These are phyloP conservation scores for Fusarium nurragi DNA, from an alignment of 2,329 filamentous ascomycete genomes.

Conservation along the genomic window DNA sequence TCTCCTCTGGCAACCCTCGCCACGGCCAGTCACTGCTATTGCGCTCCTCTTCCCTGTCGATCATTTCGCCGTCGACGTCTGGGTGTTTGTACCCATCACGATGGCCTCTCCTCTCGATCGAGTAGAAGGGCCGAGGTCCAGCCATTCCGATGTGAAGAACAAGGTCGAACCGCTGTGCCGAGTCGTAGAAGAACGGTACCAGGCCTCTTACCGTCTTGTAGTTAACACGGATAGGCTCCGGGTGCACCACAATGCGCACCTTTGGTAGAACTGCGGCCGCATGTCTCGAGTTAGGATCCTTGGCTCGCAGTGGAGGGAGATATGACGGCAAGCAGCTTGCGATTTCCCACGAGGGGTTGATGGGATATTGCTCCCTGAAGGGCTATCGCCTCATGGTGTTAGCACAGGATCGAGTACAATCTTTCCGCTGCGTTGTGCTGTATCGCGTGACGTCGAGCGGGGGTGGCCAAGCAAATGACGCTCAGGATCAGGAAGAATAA, in stretches of 20 bases:
- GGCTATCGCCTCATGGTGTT: constrained; percentile 61
- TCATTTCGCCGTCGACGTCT: constrained; percentile 73
- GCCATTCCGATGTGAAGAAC: constrained; percentile 86
- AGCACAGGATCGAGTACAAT: constrained; percentile 18
- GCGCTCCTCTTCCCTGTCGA: constrained; percentile 64
- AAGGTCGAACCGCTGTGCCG: constrained; percentile 63
- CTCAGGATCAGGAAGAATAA: not conserved
- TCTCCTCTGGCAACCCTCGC: constrained; percentile 62
- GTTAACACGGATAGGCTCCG: constrained; percentile 73
- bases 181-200: constrained; percentile 70
- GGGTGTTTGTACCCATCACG: constrained; percentile 75
- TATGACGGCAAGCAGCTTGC: constrained; percentile 72
- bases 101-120: constrained; percentile 75
- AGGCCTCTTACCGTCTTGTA: constrained; percentile 73
- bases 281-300: constrained; percentile 48
- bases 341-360: constrained; percentile 87
- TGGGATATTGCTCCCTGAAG: constrained; percentile 74
- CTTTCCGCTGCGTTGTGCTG: not conserved
- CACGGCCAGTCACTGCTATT: constrained; percentile 63
- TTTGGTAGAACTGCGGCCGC: constrained; percentile 50
- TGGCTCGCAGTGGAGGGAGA: constrained; percentile 63
- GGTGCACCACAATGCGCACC: constrained; percentile 72
- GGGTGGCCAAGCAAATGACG: constrained; percentile 13
- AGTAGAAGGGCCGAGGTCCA: constrained; percentile 69
- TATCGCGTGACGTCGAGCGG: constrained; percentile 26